A percentile compares a stretch with the other conserved stretches of the same genome.
phyloP scores from a whole-genome alignment of 2,329 filamentous ascomycete genomes.

The Pseudopithomyces maydicus region DNA sequence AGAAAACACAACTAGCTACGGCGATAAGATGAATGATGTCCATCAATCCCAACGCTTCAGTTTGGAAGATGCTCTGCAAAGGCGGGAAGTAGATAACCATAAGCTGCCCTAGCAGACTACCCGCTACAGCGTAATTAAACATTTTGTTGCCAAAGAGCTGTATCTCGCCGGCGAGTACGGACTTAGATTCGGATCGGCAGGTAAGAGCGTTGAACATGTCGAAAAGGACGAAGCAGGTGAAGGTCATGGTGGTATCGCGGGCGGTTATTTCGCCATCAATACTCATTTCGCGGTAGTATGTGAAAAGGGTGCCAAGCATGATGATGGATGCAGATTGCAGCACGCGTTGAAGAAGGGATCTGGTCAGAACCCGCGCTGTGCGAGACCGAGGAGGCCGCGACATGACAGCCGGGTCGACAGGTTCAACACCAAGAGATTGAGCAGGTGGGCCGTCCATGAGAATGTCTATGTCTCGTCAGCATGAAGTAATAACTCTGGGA shows the following conservation, averaged over 20 bases:
- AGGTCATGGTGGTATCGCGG: constrained; percentile 98
- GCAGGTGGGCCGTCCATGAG: constrained; percentile 99
- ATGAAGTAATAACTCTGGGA: not conserved
- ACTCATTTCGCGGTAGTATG: constrained; percentile 91
- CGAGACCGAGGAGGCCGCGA: constrained; percentile 84
- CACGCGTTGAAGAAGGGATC: constrained; percentile 79
- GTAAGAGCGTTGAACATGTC: constrained; percentile 99
- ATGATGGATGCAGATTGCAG: constrained; percentile 87
- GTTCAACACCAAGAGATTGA: constrained; percentile 94
- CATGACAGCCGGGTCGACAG: constrained; percentile 94
- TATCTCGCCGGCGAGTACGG: constrained; percentile 82
- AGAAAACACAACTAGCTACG: constrained; percentile 89
- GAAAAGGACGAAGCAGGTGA: constrained; percentile 97
- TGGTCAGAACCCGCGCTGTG: constrained; percentile 89
- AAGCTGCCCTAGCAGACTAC: constrained; percentile 82
- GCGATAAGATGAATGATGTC: constrained; percentile 76
- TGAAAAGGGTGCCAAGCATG: constrained; percentile 87
- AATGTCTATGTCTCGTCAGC: constrained; percentile 69
- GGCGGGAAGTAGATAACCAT: constrained; percentile 95
- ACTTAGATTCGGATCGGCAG: constrained; percentile 90
- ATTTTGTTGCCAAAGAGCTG: constrained; percentile 84
- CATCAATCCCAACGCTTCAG: constrained; percentile 75
- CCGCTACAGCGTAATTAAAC: constrained; percentile 93
- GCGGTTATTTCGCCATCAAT: constrained; percentile 81
- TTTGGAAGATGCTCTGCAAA: constrained; percentile 94